Evolutionary conservation across 1,139 yeast genomes (phyloP).

Genomic region (Yamadazyma dendronema): DNA sequence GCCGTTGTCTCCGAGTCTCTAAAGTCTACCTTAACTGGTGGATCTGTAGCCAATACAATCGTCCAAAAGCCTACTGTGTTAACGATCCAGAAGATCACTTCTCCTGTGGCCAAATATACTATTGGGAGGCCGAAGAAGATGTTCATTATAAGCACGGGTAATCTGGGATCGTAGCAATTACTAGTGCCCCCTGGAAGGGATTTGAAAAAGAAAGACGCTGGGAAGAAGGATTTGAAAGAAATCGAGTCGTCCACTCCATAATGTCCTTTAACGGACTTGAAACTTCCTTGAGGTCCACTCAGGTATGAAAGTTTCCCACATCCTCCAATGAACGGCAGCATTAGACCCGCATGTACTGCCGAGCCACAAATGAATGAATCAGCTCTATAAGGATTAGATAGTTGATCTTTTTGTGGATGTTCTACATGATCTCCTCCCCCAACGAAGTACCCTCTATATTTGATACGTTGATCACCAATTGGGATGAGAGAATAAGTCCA

Average conservation of each 20-base stretch:
- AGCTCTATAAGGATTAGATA: conserved; percentile 70
- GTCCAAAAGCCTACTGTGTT: conserved; percentile 84
- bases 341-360: conserved; percentile 80
- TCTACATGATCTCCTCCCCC: conserved; percentile 60
- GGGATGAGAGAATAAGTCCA: conserved; percentile 77
- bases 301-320: conserved; percentile 64
- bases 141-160: conserved; percentile 54
- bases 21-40: conserved; percentile 65
- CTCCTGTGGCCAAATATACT: conserved; percentile 54
- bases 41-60: conserved; percentile 75
- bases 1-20: conserved; percentile 53
- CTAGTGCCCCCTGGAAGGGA: conserved; percentile 21
- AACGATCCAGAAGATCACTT: conserved; percentile 60
- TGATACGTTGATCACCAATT: conserved; percentile 66
- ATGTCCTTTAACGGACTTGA: conserved; percentile 46
- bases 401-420: conserved; percentile 16
- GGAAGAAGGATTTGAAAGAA: conserved; percentile 69
- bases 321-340: conserved; percentile 78
- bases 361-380: conserved; percentile 92
- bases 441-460: conserved; percentile 69
- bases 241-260: conserved; percentile 57
- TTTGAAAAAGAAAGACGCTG: conserved; percentile 66
- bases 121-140: conserved; percentile 60
- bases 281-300: conserved; percentile 51
- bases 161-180: conserved; percentile 69